Conservation (phyloP, 1,139 yeast species). For the Trichomonascaceae sp. region DNA sequence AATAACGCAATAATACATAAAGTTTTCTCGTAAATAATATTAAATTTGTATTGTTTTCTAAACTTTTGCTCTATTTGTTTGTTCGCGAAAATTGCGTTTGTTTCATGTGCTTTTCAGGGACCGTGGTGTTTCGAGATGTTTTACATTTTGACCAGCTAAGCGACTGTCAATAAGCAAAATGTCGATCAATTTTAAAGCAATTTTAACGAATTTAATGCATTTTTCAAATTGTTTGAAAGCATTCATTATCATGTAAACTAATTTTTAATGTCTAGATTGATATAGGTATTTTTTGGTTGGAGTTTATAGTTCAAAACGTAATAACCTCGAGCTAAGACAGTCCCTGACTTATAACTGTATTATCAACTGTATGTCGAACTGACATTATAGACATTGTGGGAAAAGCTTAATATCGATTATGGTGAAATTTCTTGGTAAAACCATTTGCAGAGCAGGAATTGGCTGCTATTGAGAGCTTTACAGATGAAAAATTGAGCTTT, state of each 20-base stretch:
- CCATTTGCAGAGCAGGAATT: not conserved
- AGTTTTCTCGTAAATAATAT: too few species aligned
- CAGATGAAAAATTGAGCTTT: not conserved
- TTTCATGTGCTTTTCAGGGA: not conserved
- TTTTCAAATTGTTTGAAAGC: not conserved
- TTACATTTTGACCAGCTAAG: not conserved
- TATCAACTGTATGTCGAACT: not conserved
- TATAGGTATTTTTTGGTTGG: not conserved
- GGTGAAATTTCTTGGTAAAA: not conserved
- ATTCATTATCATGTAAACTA: too few species aligned
- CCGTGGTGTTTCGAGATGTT: not conserved
- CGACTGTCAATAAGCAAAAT: not conserved
- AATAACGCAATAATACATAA: not conserved
- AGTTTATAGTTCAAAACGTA: not conserved
- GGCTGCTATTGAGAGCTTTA: not conserved
- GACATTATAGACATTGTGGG: not conserved
- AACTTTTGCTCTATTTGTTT: not conserved
- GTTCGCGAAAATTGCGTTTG: not conserved
- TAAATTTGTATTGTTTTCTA: not conserved
- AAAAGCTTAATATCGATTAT: not conserved
- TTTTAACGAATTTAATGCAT: not conserved
- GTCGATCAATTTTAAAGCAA: not conserved
- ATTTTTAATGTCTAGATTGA: too few species aligned
- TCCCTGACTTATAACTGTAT: not conserved
- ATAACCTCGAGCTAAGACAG: not conserved